phyloP scores from a whole-genome alignment of 164 flowering plant species.

The Kingdonia uniflora region DNA sequence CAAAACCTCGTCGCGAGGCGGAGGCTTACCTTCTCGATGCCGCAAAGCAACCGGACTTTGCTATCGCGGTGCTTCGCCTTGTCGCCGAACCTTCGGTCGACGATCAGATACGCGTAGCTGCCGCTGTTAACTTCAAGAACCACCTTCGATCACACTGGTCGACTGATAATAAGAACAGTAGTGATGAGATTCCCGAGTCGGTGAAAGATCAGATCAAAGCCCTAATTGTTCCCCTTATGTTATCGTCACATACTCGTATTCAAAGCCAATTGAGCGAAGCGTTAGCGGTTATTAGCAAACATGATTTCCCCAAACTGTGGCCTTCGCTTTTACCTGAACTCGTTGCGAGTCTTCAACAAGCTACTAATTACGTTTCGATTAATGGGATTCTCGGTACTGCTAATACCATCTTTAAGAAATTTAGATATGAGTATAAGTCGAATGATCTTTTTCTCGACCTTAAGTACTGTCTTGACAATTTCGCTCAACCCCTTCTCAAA shows the following conservation, averaged over 20 bases:
- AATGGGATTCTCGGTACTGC: slow-evolving; percentile 83
- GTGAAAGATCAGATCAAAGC: slow-evolving; percentile 78
- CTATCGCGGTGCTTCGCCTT: slow-evolving; percentile 70
- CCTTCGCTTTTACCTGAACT: slow-evolving; percentile 70
- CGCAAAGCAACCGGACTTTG: slow-evolving; percentile 57
- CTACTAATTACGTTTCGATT: slow-evolving; percentile 54
- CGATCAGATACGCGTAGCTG: slow-evolving; percentile 74
- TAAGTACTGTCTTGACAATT: slow-evolving; percentile 74
- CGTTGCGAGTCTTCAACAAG: slow-evolving; percentile 34
- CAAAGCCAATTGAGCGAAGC: slow-evolving; percentile 86
- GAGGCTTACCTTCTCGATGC: slow-evolving; percentile 60
- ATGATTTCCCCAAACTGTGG: slow-evolving; percentile 87
- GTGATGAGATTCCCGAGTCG: slow-evolving; percentile 17
- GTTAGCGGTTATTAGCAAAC: slow-evolving; percentile 61
- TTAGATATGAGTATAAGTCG: slow-evolving; percentile 58
- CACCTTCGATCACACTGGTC: slow-evolving; percentile 69
- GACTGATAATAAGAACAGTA: slow-evolving; percentile 12
- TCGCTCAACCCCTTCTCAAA: slow-evolving; percentile 57
- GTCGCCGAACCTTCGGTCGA: slow-evolving; percentile 54
- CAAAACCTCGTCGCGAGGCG: slow-evolving; percentile 74
- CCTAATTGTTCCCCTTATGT: slow-evolving; percentile 71
- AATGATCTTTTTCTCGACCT: slow-evolving; percentile 66
- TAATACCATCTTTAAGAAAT: slow-evolving; percentile 78
- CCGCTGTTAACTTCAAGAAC: slow-evolving; percentile 88
- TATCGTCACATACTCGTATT: slow-evolving; percentile 41